phyloP scores from a whole-genome alignment of 805 yeast genomes.

The Sungouiella thailandica region DNA sequence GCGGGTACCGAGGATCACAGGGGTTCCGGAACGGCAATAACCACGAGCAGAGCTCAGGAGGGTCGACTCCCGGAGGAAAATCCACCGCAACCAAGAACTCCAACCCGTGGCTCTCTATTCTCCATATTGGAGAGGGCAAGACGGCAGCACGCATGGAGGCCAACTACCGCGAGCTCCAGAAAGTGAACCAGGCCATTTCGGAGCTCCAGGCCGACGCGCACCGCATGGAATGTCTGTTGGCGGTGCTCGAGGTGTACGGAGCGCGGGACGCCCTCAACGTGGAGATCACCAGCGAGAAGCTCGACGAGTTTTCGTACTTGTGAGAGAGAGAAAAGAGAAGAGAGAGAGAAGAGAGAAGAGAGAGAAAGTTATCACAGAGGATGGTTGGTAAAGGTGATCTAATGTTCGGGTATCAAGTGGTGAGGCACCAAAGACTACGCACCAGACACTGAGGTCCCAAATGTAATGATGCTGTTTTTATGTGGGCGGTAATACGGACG shows the following conservation, averaged over 20 bases:
- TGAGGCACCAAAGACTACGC: too few species aligned
- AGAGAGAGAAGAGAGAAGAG: too few species aligned
- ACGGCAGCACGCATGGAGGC: slow-evolving; percentile 21
- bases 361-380: too few species aligned
- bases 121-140: slow-evolving; percentile 23
- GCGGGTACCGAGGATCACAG: too few species aligned
- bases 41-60: too few species aligned
- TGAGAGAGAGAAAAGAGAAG: slow-evolving; percentile 9
- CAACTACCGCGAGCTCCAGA: slow-evolving; percentile 21
- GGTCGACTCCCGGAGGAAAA: too few species aligned
- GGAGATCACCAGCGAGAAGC: slow-evolving; percentile 40
- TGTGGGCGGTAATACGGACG: too few species aligned
- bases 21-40: too few species aligned
- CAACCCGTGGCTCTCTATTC: slow-evolving; percentile 31
- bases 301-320: slow-evolving; percentile 44
- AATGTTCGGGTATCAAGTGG: too few species aligned
- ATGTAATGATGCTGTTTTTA: too few species aligned
- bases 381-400: too few species aligned
- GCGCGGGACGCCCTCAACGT: slow-evolving; percentile 31
- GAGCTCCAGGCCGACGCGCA: slow-evolving; percentile 22
- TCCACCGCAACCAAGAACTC: neutral
- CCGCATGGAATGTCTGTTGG: slow-evolving; percentile 13
- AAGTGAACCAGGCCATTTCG: slow-evolving; percentile 20
- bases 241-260: slow-evolving; percentile 17
- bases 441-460: too few species aligned